Base-by-base conservation (phyloP, 192 early-diverging fungal species). In the Rhizophagus sp. region DNA sequence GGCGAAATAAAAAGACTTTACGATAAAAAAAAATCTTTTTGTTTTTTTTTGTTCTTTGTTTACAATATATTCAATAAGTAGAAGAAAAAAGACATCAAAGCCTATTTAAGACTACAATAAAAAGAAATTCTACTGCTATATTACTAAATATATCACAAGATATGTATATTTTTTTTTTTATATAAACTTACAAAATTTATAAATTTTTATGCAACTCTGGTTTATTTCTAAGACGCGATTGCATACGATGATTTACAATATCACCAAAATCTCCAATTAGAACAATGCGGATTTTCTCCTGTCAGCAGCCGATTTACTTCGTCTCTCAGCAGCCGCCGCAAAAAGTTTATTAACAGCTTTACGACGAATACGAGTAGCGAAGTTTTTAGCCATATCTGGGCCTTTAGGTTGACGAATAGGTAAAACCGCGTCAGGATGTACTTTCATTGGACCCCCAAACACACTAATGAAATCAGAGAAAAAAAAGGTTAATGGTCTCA, bases 361-460 rank as follows among this genome's bases (percentile, higher is more conserved):
- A 61, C 78, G 78, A 61, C 78, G 78, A 79, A 79, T 79, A 15
- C 78, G 65, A 50, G 78, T 79, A 15, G 78, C 78, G 67, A 79
- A 79, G 47, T 79, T 79, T 41, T 79, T 79, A 8, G 78, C 27
- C 65, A 79, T 79, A 61, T 79, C 78, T 5, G 78, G 78, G 0
- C 78, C 78, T 69, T 79, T 79, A 24, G 78, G 78, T 25, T 79
- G 78, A 50, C 78, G 78, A 61, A 79, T 79, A 13, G 78, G 78
- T 24, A 79, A 49, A 69, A 79, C 49, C 22, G 78, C 68, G 49
- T 79, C 78, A 33, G 78, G 67, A 57, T 79, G 65, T 13, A 79
- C 49, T 62, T 70, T 79, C 78, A 70, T 39, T 36, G 78, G 78
- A 27, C 78, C 78, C 7, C 78, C 78, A 70, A 79, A 67, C 15